Evolutionary conservation across 495 filamentous ascomycete genomes (phyloP).

Genomic region (Pyronema domesticum): DNA sequence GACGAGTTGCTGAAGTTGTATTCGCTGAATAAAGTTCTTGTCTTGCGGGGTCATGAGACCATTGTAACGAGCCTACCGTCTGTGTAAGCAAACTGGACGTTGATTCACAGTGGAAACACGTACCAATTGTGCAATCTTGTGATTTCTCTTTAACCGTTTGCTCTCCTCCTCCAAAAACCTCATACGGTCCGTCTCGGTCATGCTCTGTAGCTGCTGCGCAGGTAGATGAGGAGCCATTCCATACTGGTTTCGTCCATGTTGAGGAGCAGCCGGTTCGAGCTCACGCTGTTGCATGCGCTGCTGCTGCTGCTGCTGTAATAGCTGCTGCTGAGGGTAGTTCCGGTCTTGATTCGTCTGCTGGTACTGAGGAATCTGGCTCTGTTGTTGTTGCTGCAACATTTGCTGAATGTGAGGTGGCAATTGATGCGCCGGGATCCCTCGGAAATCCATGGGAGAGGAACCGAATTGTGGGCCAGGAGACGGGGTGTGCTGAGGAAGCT

Average conservation of each 20-base stretch:
- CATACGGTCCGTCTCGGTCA: constrained; percentile 37
- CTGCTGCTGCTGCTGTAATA: constrained; percentile 35
- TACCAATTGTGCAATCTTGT: constrained; percentile 78
- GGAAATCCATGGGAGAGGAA: constrained; percentile 2
- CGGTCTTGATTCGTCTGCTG: constrained; percentile 23
- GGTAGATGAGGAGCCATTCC: constrained; percentile 97
- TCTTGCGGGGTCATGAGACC: constrained; percentile 97
- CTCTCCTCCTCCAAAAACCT: constrained; percentile 77
- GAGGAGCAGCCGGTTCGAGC: constrained; percentile 50
- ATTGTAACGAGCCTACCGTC: constrained; percentile 56
- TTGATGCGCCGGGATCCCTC: constrained; percentile 10
- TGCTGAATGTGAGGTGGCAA: constrained; percentile 14
- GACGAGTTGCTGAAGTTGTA: constrained; percentile 91
- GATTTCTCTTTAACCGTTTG: constrained; percentile 87
- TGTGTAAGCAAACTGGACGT: constrained; percentile 1
- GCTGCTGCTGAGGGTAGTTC: constrained; percentile 28
- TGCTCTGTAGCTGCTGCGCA: constrained; percentile 40
- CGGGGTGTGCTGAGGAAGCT: constrained; percentile 8
- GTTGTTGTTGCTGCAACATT: constrained; percentile 23
- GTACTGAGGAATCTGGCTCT: constrained; percentile 24
- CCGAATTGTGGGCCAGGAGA: constrained; percentile 5
- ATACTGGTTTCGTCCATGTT: constrained; percentile 75
- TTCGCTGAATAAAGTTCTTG: constrained; percentile 97
- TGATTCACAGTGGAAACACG: background rate
- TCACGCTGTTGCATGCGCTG: constrained; percentile 65